phyloP scores from a whole-genome alignment of 352 stramenopile genomes.

The Pythium guiyangense region DNA sequence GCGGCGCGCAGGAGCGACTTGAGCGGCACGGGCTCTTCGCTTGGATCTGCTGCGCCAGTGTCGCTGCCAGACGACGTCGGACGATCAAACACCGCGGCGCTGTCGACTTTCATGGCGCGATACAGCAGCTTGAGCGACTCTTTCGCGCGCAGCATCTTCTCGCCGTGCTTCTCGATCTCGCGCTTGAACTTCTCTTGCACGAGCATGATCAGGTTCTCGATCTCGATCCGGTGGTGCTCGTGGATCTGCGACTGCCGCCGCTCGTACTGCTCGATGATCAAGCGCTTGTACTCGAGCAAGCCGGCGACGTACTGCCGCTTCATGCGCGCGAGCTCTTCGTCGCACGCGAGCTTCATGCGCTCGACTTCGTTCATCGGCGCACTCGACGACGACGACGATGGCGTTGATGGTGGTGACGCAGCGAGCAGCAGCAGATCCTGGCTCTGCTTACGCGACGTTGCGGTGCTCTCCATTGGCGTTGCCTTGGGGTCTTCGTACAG shows the following conservation, averaged over 20 bases:
- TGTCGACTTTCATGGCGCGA: slow-evolving; percentile 27
- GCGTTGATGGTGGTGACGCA: not conserved
- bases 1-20: slow-evolving; percentile 54
- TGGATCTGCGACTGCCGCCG: slow-evolving; percentile 48
- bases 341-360: slow-evolving; percentile 27
- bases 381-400: not conserved
- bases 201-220: slow-evolving; percentile 52
- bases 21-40: slow-evolving; percentile 29
- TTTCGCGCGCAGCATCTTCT: slow-evolving; percentile 46
- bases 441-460: too few relatives aligned
- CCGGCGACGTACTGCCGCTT: slow-evolving; percentile 58
- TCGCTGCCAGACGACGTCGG: not conserved
- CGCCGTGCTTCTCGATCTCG: slow-evolving; percentile 44
- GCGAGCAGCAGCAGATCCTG: not conserved
- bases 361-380: slow-evolving; percentile 34
- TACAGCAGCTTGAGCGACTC: slow-evolving; percentile 66
- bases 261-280: slow-evolving; percentile 72
- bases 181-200: slow-evolving; percentile 60
- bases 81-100: not conserved
- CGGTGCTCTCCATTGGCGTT: slow-evolving; percentile 13
- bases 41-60: not conserved
- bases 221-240: slow-evolving; percentile 52
- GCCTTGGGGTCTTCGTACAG: slow-evolving; percentile 41
- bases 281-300: slow-evolving; percentile 62
- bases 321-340: slow-evolving; percentile 35